Evolutionary conservation across 768 basidiomycete species (phyloP).

Genomic region (Ramaria rubella): DNA sequence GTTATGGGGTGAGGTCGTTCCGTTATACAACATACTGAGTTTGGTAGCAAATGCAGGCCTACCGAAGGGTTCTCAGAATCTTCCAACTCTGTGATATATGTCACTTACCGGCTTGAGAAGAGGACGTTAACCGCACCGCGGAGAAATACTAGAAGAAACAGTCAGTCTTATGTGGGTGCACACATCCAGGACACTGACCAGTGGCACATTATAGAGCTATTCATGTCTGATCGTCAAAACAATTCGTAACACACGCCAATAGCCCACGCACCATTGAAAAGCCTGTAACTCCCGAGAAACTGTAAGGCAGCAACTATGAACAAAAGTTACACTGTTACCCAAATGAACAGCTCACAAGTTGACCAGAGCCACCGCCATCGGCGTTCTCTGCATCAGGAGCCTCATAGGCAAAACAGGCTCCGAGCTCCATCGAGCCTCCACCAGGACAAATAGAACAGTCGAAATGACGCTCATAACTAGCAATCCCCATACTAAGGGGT

Average conservation of each 20-base stretch:
- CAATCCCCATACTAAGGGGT: constrained; percentile 65
- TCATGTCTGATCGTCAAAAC: constrained; percentile 9
- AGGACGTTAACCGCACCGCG: constrained; percentile 62
- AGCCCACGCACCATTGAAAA: constrained; percentile 63
- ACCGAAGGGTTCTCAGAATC: background rate
- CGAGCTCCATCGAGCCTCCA: constrained; percentile 70
- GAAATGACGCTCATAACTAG: constrained; percentile 51
- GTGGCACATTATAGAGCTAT: constrained; percentile 78
- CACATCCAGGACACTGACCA: constrained; percentile 41
- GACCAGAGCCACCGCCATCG: constrained; percentile 70
- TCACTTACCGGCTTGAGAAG: constrained; percentile 64
- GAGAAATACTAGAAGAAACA: constrained; percentile 61
- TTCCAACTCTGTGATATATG: background rate
- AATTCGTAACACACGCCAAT: constrained; percentile 17
- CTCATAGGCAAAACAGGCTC: constrained; percentile 90
- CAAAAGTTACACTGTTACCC: background rate
- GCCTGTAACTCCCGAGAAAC: constrained; percentile 62
- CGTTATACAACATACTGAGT: constrained; percentile 53
- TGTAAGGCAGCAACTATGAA: background rate
- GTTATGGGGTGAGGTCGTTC: constrained; percentile 16
- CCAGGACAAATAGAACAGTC: constrained; percentile 56
- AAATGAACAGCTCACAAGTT: constrained; percentile 42
- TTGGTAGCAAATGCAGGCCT: constrained; percentile 86
- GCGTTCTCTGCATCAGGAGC: constrained; percentile 70
- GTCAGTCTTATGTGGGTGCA: constrained; percentile 11